Evolutionary conservation across 306 rosid species (phyloP).

Genomic region (Dicorynia guianensis): DNA sequence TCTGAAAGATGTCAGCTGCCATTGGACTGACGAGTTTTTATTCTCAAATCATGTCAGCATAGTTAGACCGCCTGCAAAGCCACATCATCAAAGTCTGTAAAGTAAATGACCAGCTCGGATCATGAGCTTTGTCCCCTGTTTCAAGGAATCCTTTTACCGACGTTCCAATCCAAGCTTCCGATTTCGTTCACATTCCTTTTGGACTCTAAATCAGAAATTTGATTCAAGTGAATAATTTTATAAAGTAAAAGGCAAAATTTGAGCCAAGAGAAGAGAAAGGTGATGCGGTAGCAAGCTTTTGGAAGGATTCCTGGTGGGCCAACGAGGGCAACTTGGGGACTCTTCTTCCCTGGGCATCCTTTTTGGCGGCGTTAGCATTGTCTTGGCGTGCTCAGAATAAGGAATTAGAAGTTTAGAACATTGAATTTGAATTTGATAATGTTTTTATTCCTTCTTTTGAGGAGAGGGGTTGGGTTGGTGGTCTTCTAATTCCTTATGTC

Average conservation of each 20-base stretch:
- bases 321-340: no score
- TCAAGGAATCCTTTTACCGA: slow-evolving; percentile 42
- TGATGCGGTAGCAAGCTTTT: neutral
- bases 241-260: slow-evolving; percentile 18
- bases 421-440: slow-evolving; percentile 17
- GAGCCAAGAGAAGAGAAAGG: neutral
- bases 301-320: slow-evolving; percentile 35
- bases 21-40: slow-evolving; percentile 37
- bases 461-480: no score
- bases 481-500: no score
- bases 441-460: no score
- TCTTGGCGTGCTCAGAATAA: slow-evolving; percentile 37
- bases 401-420: slow-evolving; percentile 42
- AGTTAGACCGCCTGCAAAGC: slow-evolving; percentile 39
- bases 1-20: neutral
- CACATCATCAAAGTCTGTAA: slow-evolving; percentile 52
- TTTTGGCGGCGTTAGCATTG: slow-evolving; percentile 48
- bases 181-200: slow-evolving; percentile 62
- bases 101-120: slow-evolving; percentile 45
- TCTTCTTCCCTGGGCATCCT: no score
- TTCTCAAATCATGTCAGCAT: neutral
- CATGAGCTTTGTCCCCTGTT: slow-evolving; percentile 41
- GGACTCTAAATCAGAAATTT: neutral
- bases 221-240: slow-evolving; percentile 36
- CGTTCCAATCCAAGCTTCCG: slow-evolving; percentile 42